phyloP scores from a whole-genome alignment of 108 stramenopile species.

The Stephanodiscus minutulus region DNA sequence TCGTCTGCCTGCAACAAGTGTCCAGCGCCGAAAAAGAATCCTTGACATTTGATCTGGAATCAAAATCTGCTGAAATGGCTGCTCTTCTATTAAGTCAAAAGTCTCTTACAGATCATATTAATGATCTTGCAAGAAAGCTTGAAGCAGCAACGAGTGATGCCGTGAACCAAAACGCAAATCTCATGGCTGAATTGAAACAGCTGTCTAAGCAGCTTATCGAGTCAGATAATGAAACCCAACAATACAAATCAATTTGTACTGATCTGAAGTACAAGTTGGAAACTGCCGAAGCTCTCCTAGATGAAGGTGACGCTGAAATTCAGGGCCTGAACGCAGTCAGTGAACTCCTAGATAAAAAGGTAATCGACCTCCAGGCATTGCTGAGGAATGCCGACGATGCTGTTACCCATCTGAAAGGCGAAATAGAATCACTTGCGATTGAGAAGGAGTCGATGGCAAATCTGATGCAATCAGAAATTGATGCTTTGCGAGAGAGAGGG shows the following conservation, averaged over 20 bases:
- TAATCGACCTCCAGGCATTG: slow-evolving; percentile 8
- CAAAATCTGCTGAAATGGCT: slow-evolving; percentile 12
- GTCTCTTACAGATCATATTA: slow-evolving; percentile 1
- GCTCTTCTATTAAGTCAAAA: slow-evolving; percentile 9
- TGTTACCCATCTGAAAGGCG: not conserved
- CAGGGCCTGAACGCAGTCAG: slow-evolving; percentile 14
- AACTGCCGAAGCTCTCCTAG: slow-evolving; percentile 29
- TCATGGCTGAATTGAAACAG: not conserved
- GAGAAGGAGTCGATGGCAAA: not conserved
- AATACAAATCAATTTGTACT: slow-evolving; percentile 7
- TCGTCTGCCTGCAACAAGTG: not conserved
- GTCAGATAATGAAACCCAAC: slow-evolving; percentile 3
- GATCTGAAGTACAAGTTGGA: slow-evolving; percentile 34
- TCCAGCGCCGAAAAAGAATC: slow-evolving; percentile 13
- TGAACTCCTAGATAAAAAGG: slow-evolving; percentile 11
- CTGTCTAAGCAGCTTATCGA: not conserved
- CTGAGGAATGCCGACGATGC: slow-evolving; percentile 1
- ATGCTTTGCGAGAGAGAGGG: not conserved
- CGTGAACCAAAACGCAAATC: not conserved
- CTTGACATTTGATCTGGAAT: slow-evolving; percentile 3
- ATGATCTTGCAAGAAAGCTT: not conserved
- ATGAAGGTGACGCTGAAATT: slow-evolving; percentile 37
- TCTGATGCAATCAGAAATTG: not conserved
- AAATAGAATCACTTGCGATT: not conserved
- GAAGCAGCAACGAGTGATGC: not conserved